phyloP scores from a whole-genome alignment of 352 stramenopile species.

The Pythium aquatile region DNA sequence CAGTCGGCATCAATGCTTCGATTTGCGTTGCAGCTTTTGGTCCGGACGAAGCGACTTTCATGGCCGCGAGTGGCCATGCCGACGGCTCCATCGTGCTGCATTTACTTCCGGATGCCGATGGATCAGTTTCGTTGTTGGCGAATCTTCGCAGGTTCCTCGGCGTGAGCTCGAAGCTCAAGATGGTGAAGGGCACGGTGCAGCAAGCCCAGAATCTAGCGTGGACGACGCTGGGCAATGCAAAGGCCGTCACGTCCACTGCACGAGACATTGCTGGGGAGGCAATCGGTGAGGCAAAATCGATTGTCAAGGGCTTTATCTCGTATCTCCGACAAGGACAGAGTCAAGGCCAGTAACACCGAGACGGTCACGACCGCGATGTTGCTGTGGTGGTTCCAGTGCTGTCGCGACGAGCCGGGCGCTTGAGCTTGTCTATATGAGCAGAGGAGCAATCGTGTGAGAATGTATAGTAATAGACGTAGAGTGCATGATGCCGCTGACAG shows the following conservation, averaged over 20 bases:
- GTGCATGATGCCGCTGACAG: background rate
- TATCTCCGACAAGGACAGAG: constrained; percentile 44
- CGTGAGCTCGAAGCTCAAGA: constrained; percentile 82
- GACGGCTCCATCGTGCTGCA: constrained; percentile 79
- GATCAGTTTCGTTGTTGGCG: constrained; percentile 69
- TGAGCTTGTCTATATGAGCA: constrained; percentile 25
- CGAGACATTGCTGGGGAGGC: constrained; percentile 84
- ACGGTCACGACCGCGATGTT: constrained; percentile 4
- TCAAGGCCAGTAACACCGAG: constrained; percentile 2
- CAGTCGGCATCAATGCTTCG: constrained; percentile 29
- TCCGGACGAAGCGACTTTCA: constrained; percentile 73
- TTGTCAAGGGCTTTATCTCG: constrained; percentile 71
- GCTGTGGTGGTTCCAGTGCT: constrained; percentile 9
- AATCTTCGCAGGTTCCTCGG: constrained; percentile 73
- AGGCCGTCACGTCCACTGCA: constrained; percentile 79
- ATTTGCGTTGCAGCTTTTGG: constrained; percentile 69
- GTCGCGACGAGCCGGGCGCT: constrained; percentile 18
- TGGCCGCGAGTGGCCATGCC: constrained; percentile 62
- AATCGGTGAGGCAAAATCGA: constrained; percentile 79
- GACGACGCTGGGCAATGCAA: constrained; percentile 79
- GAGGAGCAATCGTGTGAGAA: background rate
- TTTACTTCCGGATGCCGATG: constrained; percentile 77
- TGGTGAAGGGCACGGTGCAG: constrained; percentile 85
- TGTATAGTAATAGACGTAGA: constrained; percentile 5
- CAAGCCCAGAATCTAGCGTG: constrained; percentile 84